phyloP scores from a whole-genome alignment of 2,329 filamentous ascomycete genomes.

The Hymenoscyphus scutula region DNA sequence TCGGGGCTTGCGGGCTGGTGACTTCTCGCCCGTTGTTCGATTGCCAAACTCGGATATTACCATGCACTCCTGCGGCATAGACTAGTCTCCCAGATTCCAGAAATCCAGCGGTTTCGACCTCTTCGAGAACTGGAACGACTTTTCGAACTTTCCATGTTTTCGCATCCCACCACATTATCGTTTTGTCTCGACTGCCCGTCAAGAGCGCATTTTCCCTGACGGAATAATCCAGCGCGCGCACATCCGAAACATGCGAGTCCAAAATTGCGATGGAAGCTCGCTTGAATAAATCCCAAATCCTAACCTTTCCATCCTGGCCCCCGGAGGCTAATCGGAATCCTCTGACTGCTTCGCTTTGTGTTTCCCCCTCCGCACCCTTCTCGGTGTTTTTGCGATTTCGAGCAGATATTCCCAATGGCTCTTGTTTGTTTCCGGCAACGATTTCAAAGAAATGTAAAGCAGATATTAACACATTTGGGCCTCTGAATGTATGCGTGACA shows the following conservation, averaged over 20 bases:
- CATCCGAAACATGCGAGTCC: conserved; percentile 92
- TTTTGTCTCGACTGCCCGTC: conserved; percentile 88
- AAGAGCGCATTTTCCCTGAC: conserved; percentile 70
- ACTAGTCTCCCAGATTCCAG: conserved; percentile 67
- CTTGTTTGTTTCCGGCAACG: conserved; percentile 44
- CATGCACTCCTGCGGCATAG: conserved; percentile 82
- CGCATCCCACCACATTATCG: conserved; percentile 87
- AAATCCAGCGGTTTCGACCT: conserved; percentile 82
- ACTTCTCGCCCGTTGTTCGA: conserved; percentile 74
- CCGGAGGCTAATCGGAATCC: conserved; percentile 84
- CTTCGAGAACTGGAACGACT: conserved; percentile 80
- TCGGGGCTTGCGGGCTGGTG: conserved; percentile 66
- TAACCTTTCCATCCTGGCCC: conserved; percentile 88
- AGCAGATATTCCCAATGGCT: conserved; percentile 36
- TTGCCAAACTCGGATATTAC: conserved; percentile 80
- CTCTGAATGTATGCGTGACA: conserved; percentile 91
- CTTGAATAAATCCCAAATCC: conserved; percentile 89
- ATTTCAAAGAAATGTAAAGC: conserved; percentile 89
- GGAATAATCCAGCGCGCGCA: conserved; percentile 84
- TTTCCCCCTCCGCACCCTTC: conserved; percentile 45
- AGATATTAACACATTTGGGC: conserved; percentile 87
- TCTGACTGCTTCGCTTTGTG: conserved; percentile 47
- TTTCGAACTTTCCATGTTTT: conserved; percentile 79
- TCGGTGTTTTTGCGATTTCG: conserved; percentile 46
- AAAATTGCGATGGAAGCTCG: conserved; percentile 73